phyloP scores from a whole-genome alignment of 345 rosid genomes.

The Eucalyptus camaldulensis region DNA sequence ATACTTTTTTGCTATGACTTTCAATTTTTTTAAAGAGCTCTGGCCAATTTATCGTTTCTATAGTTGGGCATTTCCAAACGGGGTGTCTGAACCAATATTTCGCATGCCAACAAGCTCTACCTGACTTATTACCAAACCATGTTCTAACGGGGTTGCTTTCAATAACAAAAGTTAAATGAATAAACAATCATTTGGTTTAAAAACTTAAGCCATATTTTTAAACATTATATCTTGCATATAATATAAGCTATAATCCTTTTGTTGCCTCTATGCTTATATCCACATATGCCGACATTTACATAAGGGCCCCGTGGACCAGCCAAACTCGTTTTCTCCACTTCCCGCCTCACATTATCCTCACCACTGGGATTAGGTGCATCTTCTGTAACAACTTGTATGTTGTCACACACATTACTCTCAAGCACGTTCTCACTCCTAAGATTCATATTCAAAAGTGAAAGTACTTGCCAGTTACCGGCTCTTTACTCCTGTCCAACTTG shows the following conservation, averaged over 20 bases:
- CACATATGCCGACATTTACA: background rate
- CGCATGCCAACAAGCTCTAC: background rate
- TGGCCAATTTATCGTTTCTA: background rate
- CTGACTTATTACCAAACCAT: background rate
- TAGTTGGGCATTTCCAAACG: background rate
- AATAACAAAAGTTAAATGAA: background rate
- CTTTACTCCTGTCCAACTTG: background rate
- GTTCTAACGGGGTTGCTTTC: background rate
- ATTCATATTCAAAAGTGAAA: background rate
- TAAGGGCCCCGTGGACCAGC: background rate
- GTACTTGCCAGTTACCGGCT: background rate
- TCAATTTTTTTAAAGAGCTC: background rate
- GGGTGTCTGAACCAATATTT: background rate
- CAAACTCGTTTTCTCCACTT: background rate
- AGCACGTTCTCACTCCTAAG: background rate
- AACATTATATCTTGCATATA: background rate
- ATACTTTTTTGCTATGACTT: background rate
- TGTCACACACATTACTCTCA: background rate
- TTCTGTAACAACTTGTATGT: background rate
- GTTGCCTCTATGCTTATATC: background rate
- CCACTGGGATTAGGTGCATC: background rate
- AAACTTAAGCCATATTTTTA: background rate
- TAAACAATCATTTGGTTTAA: background rate
- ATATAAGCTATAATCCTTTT: background rate
- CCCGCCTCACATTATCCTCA: background rate